Conservation (phyloP, 345 rosid species). For the Sonneratia alba region DNA sequence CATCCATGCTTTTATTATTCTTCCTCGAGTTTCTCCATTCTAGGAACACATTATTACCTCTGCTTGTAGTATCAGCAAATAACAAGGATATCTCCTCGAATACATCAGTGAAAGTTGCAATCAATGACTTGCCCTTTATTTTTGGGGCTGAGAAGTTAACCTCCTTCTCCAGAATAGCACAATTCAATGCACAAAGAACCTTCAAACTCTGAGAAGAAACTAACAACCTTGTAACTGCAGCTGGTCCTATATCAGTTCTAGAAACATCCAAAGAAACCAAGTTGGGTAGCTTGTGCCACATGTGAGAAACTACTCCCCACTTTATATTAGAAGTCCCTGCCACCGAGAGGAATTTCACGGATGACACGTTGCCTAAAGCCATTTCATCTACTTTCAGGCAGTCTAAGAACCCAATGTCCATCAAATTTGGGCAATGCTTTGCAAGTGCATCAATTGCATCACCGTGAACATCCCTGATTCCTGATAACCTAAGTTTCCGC, state of each 20-base stretch:
- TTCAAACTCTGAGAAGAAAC: slow-evolving; percentile 53
- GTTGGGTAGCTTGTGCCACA: slow-evolving; percentile 64
- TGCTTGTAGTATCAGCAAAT: slow-evolving; percentile 40
- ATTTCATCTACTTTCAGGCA: slow-evolving; percentile 57
- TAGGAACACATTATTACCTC: slow-evolving; percentile 37
- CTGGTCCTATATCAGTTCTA: slow-evolving; percentile 57
- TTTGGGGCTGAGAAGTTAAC: slow-evolving; percentile 31
- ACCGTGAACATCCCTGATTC: slow-evolving; percentile 53
- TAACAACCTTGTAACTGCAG: slow-evolving; percentile 54
- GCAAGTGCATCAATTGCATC: slow-evolving; percentile 72
- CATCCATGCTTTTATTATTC: slow-evolving; percentile 35
- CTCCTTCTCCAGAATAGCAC: slow-evolving; percentile 52
- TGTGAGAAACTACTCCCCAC: slow-evolving; percentile 51
- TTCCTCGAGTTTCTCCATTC: slow-evolving; percentile 44
- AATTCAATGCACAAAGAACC: slow-evolving; percentile 70
- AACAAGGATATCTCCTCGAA: slow-evolving; percentile 48
- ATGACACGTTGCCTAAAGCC: slow-evolving; percentile 46
- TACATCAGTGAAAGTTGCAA: slow-evolving; percentile 45
- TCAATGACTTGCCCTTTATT: slow-evolving; percentile 50
- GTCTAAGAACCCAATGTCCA: slow-evolving; percentile 64
- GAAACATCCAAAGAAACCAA: slow-evolving; percentile 69
- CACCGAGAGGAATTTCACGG: slow-evolving; percentile 57
- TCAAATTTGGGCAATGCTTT: slow-evolving; percentile 48
- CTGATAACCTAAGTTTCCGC: slow-evolving; percentile 65
- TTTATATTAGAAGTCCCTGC: slow-evolving; percentile 76